Evolutionary conservation across 179 eudicot species (phyloP).

Genomic region (Vitellaria paradoxa): DNA sequence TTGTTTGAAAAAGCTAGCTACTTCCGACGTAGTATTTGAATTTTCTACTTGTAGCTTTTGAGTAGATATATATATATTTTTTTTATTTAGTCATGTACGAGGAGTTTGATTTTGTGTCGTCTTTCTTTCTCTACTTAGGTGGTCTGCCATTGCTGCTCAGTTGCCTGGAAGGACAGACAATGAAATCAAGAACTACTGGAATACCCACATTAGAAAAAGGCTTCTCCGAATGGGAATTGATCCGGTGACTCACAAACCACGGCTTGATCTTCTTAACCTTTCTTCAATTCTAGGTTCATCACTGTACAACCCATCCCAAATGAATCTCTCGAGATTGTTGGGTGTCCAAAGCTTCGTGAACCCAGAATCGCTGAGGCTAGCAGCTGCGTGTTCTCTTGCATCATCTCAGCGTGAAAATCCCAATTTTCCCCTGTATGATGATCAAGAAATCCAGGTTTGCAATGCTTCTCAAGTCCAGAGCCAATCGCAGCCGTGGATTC

Average conservation of each 20-base stretch:
- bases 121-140: slow-evolving; percentile 39
- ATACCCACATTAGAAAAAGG: slow-evolving; percentile 68
- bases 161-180: slow-evolving; percentile 86
- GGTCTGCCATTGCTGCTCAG: slow-evolving; percentile 84
- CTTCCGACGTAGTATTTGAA: too few species aligned
- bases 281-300: slow-evolving; percentile 49
- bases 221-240: slow-evolving; percentile 84
- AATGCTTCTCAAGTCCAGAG: slow-evolving; percentile 22
- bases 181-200: slow-evolving; percentile 85
- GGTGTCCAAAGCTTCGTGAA: slow-evolving; percentile 35
- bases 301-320: slow-evolving; percentile 36
- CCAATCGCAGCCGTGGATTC: slow-evolving; percentile 19
- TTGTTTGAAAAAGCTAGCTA: background rate
- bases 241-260: slow-evolving; percentile 85
- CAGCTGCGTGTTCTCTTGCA: slow-evolving; percentile 27
- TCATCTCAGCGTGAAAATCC: slow-evolving; percentile 38
- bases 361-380: slow-evolving; percentile 41
- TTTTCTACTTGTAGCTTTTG: too few species aligned
- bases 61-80: too few species aligned
- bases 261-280: slow-evolving; percentile 66
- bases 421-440: slow-evolving; percentile 26
- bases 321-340: slow-evolving; percentile 45
- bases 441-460: slow-evolving; percentile 9
- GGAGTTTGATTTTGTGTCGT: background rate
- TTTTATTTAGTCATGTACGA: too few species aligned